Percentiles rank a stretch among this genome's conserved stretches.
phyloP scores from a whole-genome alignment of 2,329 filamentous ascomycete genomes.

The Teratosphaeria viscida region DNA sequence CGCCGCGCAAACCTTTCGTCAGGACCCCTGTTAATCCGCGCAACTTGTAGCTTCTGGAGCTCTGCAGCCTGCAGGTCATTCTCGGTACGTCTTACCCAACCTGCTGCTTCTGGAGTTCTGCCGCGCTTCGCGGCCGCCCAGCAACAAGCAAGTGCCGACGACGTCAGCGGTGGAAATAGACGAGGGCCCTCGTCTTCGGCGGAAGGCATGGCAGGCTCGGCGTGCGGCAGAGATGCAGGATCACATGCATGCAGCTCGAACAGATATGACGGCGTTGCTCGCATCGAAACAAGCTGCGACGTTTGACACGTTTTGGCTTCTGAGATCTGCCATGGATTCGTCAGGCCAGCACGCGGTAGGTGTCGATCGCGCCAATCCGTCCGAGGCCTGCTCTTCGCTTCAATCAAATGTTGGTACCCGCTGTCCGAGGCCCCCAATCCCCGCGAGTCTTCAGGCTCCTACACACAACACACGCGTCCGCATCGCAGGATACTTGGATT shows the following conservation, averaged over 20 bases:
- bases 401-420: not conserved
- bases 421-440: not conserved
- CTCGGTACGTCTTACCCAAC: not conserved
- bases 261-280: not conserved
- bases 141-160: not conserved
- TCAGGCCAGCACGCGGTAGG: not conserved
- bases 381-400: not conserved
- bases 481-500: not conserved
- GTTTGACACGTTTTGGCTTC: not conserved
- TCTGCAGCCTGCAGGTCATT: not conserved
- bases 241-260: not conserved
- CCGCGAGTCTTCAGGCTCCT: not conserved
- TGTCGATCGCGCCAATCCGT: not conserved
- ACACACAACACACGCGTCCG: not conserved
- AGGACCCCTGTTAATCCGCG: not conserved
- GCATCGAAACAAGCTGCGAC: not conserved
- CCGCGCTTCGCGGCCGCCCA: not conserved
- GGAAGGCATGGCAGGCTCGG: not conserved
- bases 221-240: not conserved
- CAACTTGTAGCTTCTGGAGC: not conserved
- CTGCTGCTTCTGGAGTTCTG: not conserved
- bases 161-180: not conserved
- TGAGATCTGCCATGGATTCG: not conserved
- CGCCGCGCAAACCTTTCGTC: not conserved
- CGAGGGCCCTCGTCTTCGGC: not conserved